Evolutionary conservation across 345 rosid species (phyloP).

Genomic region (Linum trigynum): DNA sequence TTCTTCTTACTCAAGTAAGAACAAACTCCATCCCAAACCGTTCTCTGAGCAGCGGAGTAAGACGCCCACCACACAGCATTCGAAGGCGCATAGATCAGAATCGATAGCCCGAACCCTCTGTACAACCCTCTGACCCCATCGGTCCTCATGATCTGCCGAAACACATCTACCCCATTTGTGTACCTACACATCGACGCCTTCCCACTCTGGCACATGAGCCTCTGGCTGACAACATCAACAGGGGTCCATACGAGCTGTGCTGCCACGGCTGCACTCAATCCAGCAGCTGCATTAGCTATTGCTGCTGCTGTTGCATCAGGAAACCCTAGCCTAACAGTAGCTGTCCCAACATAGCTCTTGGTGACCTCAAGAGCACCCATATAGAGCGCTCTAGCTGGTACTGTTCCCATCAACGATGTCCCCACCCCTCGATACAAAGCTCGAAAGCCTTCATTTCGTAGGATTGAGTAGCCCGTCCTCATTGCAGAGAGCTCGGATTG

Average conservation of each 20-base stretch:
- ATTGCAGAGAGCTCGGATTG: slow-evolving; percentile 47
- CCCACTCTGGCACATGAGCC: slow-evolving; percentile 75
- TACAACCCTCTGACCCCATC: slow-evolving; percentile 74
- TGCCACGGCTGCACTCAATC: slow-evolving; percentile 83
- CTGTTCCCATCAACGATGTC: slow-evolving; percentile 76
- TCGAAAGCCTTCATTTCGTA: slow-evolving; percentile 55
- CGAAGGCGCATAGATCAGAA: slow-evolving; percentile 80
- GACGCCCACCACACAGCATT: slow-evolving; percentile 90
- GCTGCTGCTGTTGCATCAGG: slow-evolving; percentile 61
- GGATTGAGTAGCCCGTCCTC: slow-evolving; percentile 38
- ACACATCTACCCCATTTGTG: slow-evolving; percentile 64
- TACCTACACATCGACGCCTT: slow-evolving; percentile 50
- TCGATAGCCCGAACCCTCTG: slow-evolving; percentile 79
- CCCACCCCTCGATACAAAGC: slow-evolving; percentile 91
- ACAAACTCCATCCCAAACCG: slow-evolving; percentile 55
- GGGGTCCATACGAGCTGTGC: slow-evolving; percentile 97
- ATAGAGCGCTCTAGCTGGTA: slow-evolving; percentile 87
- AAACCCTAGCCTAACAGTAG: slow-evolving; percentile 56
- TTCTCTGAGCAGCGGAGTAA: slow-evolving; percentile 53
- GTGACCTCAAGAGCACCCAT: slow-evolving; percentile 86
- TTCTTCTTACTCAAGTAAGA: slow-evolving; percentile 41
- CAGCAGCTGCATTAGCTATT: slow-evolving; percentile 68
- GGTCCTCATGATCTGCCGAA: slow-evolving; percentile 45
- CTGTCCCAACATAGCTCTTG: slow-evolving; percentile 69
- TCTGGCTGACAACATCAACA: slow-evolving; percentile 84